A percentile compares a stretch with the other conserved stretches of the same genome.
Conservation (phyloP, 805 yeast species). For the Ogataea ramenticola region DNA sequence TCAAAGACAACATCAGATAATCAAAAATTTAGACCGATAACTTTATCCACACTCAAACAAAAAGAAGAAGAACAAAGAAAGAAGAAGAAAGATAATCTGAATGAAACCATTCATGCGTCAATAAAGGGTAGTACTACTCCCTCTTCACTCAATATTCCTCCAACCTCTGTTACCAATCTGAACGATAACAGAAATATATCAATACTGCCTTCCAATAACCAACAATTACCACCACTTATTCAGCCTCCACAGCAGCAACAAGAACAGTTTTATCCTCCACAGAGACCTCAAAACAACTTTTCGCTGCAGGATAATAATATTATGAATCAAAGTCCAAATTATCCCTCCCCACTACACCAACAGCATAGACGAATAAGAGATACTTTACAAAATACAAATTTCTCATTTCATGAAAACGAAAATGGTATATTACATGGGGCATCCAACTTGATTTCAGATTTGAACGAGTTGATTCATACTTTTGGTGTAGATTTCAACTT, state of each 20-base stretch:
- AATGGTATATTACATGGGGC: constrained; percentile 27
- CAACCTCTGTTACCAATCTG: no score
- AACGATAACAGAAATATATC: constrained; percentile 6
- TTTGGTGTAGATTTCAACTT: constrained; percentile 18
- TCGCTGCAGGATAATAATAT: background rate
- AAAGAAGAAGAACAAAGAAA: background rate
- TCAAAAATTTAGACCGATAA: background rate
- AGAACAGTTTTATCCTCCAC: background rate
- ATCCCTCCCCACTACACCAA: background rate
- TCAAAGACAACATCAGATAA: no score
- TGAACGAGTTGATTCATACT: constrained; percentile 26
- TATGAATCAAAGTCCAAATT: background rate
- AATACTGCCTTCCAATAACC: background rate
- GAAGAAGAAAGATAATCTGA: background rate
- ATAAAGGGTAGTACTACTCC: no score
- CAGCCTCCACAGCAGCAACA: background rate
- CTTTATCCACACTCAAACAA: background rate
- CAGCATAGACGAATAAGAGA: background rate
- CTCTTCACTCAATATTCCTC: no score
- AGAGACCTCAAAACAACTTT: background rate
- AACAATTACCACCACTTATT: background rate
- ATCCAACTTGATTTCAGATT: constrained; percentile 26
- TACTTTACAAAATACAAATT: background rate
- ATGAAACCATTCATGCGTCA: background rate
- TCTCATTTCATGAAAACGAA: constrained; percentile 17